A percentile compares a stretch with the other conserved stretches of the same genome.
Evolutionary conservation across 2,329 filamentous ascomycete genomes (phyloP).

Genomic region (Colletotrichum liriopes): DNA sequence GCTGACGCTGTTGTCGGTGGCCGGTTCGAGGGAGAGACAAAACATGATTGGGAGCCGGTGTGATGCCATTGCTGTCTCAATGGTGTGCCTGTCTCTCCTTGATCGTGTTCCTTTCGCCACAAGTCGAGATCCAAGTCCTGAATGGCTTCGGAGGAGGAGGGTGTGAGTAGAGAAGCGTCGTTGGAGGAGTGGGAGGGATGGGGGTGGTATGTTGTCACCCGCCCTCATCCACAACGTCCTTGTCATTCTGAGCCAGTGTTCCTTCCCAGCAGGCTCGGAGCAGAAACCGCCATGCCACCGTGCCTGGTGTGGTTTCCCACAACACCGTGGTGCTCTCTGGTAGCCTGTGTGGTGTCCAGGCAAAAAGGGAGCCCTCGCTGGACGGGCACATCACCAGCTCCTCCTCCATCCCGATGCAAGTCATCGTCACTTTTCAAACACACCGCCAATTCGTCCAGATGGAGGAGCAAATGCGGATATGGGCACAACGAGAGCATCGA

Average conservation of each 20-base stretch:
- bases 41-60: conserved; percentile 10
- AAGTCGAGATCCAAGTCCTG: neutral
- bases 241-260: neutral
- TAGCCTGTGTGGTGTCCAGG: neutral
- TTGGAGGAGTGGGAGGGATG: neutral
- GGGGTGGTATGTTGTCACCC: conserved; percentile 9
- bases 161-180: neutral
- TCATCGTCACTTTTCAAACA: conserved; percentile 34
- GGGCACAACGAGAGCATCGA: conserved; percentile 2
- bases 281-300: neutral
- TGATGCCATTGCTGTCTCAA: conserved; percentile 14
- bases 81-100: neutral
- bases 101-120: conserved; percentile 13
- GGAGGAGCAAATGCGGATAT: conserved; percentile 16
- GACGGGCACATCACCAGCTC: conserved; percentile 23
- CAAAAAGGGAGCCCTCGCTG: conserved; percentile 3
- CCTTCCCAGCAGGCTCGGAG: neutral
- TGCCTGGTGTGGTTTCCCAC: neutral
- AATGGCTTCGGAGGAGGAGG: conserved; percentile 16
- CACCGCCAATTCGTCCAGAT: conserved; percentile 22
- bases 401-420: conserved; percentile 29
- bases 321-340: no score
- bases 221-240: neutral
- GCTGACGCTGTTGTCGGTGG: neutral
- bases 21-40: neutral